These are phyloP conservation scores for Rhizopus stolonifer DNA, from an alignment of 371 early-diverging fungal species.

Conservation along the genomic window DNA sequence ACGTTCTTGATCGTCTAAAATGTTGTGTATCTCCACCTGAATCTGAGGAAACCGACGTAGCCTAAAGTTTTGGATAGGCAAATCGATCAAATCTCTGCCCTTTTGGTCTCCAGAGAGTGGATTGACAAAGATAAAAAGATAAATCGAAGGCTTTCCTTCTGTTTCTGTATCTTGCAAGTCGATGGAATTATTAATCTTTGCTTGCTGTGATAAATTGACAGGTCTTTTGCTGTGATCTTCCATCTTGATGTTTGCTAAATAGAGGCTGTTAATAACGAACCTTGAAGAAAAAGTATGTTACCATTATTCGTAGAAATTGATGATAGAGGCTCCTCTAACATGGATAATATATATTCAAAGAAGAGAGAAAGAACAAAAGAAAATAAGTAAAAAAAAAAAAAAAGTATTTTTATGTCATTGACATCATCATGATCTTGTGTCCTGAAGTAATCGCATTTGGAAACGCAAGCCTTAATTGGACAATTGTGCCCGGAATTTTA, in stretches of 20 bases:
- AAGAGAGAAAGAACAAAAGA: not conserved
- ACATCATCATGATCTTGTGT: constrained; percentile 7
- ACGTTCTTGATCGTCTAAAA: constrained; percentile 50
- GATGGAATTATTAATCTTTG: not conserved
- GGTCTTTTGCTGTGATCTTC: no score
- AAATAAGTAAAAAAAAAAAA: not conserved
- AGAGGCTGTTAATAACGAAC: no score
- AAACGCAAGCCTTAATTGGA: not conserved
- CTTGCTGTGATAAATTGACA: not conserved
- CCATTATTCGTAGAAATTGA: no score
- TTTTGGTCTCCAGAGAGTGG: constrained; percentile 60
- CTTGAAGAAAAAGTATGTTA: not conserved
- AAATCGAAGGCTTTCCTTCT: constrained; percentile 45
- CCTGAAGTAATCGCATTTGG: not conserved
- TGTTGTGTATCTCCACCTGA: constrained; percentile 62
- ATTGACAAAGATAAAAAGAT: constrained; percentile 66
- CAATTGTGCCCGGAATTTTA: no score
- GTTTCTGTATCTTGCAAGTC: constrained; percentile 11
- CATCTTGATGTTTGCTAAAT: no score
- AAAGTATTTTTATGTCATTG: not conserved
- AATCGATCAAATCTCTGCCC: constrained; percentile 46
- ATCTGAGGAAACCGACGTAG: constrained; percentile 55
- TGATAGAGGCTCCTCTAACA: no score
- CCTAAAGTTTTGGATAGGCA: constrained; percentile 59
- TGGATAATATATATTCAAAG: not conserved